Base-by-base conservation (phyloP, 1,284 basidiomycete species). In the Ceratobasidium sp. region DNA sequence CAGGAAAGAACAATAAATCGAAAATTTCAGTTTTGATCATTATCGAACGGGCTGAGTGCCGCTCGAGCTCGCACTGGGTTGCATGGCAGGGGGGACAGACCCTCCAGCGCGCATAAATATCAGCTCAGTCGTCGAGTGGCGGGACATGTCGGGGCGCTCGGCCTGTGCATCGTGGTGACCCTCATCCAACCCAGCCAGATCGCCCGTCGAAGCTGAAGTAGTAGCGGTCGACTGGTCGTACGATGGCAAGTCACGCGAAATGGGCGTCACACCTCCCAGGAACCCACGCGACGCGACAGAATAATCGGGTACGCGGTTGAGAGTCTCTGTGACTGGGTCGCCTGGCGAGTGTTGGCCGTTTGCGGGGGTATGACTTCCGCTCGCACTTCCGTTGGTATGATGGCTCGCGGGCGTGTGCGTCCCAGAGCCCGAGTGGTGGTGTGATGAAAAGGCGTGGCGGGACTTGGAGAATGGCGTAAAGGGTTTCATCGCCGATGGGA, bases 181-280 rank as follows among this genome's bases (percentile, higher is more conserved):
- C 13, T 42, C 55, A 17, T 31, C 45, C 35, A 65, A 40, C 34
- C 22, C 34, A 25, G 31, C 3, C 25, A 65, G 25, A 42, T 53
- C 49, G n/a, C 62, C 49, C 22, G 49, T 35, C 49, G 62, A 65
- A 25, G 62, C 12, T 35, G 62, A 65, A 22, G 60, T 52, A 13
- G 60, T 50, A 17, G 29, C 7, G 8, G 47, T 29, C 8, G 77
- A 80, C 71, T 92, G 92, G 73, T 91, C 91, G 74, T 96, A 96
- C 57, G 88, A 90, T 70, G 93, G 93, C 73, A 94, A 76, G 6
- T 89, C 90, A 29, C 81, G 80, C 75, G 85, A 85, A 75, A 97
- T 79, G 10, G 95, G 94, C 6, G 91, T 89, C 13, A 96, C 89
- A 4, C 93, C 93, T 0, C 93, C 94, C 35, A 94, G 82, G 79